Percentiles rank a stretch among this genome's conserved stretches.
Conservation (phyloP, 148 eudicot species). For the Camellia lanceoleosa region DNA sequence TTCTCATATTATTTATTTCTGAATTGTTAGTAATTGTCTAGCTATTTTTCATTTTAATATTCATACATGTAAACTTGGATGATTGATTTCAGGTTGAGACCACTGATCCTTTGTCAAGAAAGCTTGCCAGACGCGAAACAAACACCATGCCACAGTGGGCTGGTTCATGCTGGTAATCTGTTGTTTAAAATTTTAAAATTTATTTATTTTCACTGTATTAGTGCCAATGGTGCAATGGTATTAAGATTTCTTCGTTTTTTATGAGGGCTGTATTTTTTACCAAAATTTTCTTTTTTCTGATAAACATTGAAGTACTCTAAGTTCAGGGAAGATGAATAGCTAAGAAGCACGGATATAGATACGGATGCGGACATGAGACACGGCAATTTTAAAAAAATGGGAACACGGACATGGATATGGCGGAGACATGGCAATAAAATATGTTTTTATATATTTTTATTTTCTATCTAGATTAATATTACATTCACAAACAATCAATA, state of each 20-base stretch:
- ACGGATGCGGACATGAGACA: no score
- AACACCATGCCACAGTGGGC: slow-evolving; percentile 99
- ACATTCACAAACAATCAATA: no score
- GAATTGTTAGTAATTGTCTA: background rate
- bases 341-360: no score
- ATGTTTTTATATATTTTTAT: no score
- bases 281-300: background rate
- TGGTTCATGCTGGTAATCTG: slow-evolving; percentile 88
- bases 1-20: background rate
- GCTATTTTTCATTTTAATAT: background rate
- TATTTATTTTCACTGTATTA: background rate
- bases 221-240: background rate
- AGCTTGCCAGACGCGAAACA: slow-evolving; percentile 81
- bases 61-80: slow-evolving; percentile 7
- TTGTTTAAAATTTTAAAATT: background rate
- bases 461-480: no score
- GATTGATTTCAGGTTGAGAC: slow-evolving; percentile 50
- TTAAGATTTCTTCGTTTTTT: background rate
- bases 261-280: background rate
- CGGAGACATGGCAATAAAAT: no score
- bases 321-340: slow-evolving; percentile 8
- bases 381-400: no score
- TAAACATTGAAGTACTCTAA: slow-evolving; percentile 2
- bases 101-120: slow-evolving; percentile 59
- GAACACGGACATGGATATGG: no score